Base-by-base conservation (phyloP, 352 stramenopile species). In the Plasmopara viticola region DNA sequence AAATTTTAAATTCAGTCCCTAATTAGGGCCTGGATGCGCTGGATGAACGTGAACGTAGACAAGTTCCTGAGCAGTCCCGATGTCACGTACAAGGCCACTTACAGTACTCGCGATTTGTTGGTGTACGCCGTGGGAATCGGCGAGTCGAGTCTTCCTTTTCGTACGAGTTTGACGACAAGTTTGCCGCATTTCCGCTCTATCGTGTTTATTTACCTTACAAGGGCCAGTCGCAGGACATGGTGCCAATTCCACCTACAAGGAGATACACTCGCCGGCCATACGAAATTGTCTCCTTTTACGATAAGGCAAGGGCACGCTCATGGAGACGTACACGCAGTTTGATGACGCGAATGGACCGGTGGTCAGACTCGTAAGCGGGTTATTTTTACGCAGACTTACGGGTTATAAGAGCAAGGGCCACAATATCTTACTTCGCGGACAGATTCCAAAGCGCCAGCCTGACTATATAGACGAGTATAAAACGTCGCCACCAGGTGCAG, bases 101-200 rank as follows among this genome's bases (percentile, higher is more conserved):
- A 96, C 75, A 95, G 88, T 66, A 73, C 90, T 68, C 84, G 87
- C 58, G 88, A 96, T 64, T 70, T 96, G 55, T 58, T 96, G 57
- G 17, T 93, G 29, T 96, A 96, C 62, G 84, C 86, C 14, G 70
- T 84, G 48, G 86, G 85, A 48, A 96, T 96, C 53, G 87, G 88
- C 58, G 89, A 87, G 56, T 77, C 73, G 2, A 70, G 85, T 29
- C 70, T 95, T 39, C 79, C 57, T 96, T 94, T 67, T 90, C 84
- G 44, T 92, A 95, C 68, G 88, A 96, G 62, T 87, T 74, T 53
- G 51, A 90, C 50, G 79, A 87, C 30, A 72, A 78, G 46, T 96
- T 96, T 65, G 64, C 71, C 14, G 86, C 84, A 5, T 96, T 96
- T 68, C 87, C 88, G 12, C 70, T 92, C 20, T 96, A 92, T 71